These are phyloP conservation scores for Aspergillus ruber DNA, from an alignment of 2,329 filamentous ascomycete genomes.

Conservation along the genomic window DNA sequence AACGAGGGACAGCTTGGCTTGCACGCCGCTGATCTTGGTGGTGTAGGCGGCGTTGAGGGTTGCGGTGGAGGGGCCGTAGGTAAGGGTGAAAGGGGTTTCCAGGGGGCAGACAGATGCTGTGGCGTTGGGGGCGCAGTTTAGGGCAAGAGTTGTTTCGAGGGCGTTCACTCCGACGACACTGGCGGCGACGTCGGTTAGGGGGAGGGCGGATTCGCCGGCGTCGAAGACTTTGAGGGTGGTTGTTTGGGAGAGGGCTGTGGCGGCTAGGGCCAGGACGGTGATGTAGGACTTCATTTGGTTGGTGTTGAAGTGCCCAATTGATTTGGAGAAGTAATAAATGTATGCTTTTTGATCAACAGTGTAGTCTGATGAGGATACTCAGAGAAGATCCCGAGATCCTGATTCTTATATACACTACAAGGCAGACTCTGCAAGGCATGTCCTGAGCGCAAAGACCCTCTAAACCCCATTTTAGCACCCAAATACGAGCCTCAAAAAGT, in stretches of 20 bases:
- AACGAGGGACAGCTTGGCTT: constrained; percentile 4
- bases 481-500: too few species aligned
- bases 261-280: not conserved
- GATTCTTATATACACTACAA: too few species aligned
- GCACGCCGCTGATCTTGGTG: constrained; percentile 1
- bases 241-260: constrained; percentile 2
- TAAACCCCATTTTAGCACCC: too few species aligned
- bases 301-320: too few species aligned
- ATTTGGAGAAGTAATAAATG: too few species aligned
- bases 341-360: too few species aligned
- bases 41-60: constrained; percentile 7
- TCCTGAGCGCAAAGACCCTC: too few species aligned
- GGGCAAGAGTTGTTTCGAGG: constrained; percentile 12
- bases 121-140: constrained; percentile 6
- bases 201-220: constrained; percentile 3
- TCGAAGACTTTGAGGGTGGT: constrained; percentile 11
- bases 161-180: constrained; percentile 13
- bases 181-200: constrained; percentile 2
- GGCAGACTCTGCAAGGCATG: too few species aligned
- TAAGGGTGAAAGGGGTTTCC: constrained; percentile 10
- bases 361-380: too few species aligned
- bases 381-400: too few species aligned
- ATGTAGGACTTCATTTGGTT: not conserved
- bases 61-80: constrained; percentile 15
- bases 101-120: constrained; percentile 3